These are phyloP conservation scores for Ailanthus altissimus DNA, from an alignment of 345 rosid species.

Conservation along the genomic window DNA sequence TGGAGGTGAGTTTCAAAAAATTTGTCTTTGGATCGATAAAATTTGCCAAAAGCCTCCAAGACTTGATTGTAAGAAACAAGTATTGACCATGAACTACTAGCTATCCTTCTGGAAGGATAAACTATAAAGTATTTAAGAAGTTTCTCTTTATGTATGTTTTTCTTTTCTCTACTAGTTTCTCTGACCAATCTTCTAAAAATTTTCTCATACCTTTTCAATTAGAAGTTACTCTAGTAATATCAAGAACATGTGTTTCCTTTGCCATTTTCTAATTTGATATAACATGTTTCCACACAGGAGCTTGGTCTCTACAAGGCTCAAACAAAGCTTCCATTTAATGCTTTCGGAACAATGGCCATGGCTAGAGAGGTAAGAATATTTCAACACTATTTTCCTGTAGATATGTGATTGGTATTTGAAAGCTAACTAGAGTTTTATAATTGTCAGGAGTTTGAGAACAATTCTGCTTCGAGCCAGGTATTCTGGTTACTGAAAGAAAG, in stretches of 20 bases:
- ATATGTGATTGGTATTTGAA: not conserved
- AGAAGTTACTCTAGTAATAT: not conserved
- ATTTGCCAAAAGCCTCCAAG: not conserved
- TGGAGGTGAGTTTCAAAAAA: conserved; percentile 53
- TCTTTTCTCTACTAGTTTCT: not conserved
- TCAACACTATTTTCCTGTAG: not conserved
- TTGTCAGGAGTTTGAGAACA: conserved; percentile 86
- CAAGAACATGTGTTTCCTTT: not conserved
- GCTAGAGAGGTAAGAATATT: conserved; percentile 83
- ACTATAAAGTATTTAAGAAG: not conserved
- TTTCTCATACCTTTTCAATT: not conserved
- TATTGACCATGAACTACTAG: not conserved
- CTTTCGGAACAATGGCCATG: conserved; percentile 99
- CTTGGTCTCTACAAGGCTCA: conserved; percentile 98
- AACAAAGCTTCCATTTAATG: conserved; percentile 94
- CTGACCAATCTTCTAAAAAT: not conserved
- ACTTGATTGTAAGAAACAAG: not conserved
- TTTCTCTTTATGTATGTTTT: not conserved
- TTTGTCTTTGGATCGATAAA: not conserved
- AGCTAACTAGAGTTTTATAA: not conserved
- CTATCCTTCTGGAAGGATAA: not conserved
- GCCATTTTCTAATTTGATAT: not conserved
- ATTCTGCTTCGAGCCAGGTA: conserved; percentile 92
- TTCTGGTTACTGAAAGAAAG: conserved; percentile 98
- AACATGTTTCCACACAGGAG: conserved; percentile 50